These are phyloP conservation scores for Acidiella bohemica DNA, from an alignment of 495 filamentous ascomycete species.

Conservation along the genomic window DNA sequence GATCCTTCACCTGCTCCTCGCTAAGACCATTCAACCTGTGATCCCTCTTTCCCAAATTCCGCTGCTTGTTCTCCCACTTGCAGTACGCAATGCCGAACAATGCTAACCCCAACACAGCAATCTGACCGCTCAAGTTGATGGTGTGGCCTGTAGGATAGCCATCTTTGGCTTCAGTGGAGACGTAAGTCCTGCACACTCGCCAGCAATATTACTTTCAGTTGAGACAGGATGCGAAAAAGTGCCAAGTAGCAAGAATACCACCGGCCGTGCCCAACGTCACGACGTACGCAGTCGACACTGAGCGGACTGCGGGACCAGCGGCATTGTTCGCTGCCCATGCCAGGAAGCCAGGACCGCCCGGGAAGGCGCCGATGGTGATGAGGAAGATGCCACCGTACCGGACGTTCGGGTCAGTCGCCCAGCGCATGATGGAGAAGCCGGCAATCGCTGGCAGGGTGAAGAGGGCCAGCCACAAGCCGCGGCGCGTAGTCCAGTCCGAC, in stretches of 20 bases:
- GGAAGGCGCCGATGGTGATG: conserved; percentile 41
- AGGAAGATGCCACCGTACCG: conserved; percentile 68
- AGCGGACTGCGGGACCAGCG: conserved; percentile 41
- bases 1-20: conserved; percentile 29
- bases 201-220: background rate
- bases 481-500: conserved; percentile 56
- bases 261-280: conserved; percentile 43
- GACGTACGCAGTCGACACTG: conserved; percentile 40
- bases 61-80: conserved; percentile 37
- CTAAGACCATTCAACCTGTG: conserved; percentile 38
- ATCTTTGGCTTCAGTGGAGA: conserved; percentile 35
- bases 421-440: conserved; percentile 61
- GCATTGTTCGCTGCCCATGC: conserved; percentile 43
- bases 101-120: conserved; percentile 31
- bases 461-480: conserved; percentile 56
- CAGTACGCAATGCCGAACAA: conserved; percentile 40
- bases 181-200: conserved; percentile 34
- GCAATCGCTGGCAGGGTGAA: conserved; percentile 47
- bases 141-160: conserved; percentile 43
- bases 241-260: conserved; percentile 42
- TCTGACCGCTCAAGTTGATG: conserved; percentile 43
- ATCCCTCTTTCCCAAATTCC: conserved; percentile 39
- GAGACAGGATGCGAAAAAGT: too few species aligned
- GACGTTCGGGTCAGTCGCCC: conserved; percentile 39
- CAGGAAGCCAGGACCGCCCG: conserved; percentile 39